Conservation (phyloP, 805 yeast genomes). For the Myxozyma nipponensis region DNA sequence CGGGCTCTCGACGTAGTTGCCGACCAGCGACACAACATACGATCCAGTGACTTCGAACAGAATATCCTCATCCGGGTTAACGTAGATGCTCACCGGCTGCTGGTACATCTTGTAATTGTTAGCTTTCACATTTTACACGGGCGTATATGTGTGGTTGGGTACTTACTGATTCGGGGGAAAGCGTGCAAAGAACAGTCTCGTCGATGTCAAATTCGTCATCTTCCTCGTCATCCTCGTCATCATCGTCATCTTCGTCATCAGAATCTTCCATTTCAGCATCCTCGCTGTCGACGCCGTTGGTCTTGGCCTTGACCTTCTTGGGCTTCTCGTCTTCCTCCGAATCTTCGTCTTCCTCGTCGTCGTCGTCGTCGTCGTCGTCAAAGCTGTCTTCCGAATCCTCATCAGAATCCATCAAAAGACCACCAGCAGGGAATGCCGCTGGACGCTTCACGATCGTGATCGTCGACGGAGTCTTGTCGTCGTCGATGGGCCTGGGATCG, state of each 20-base stretch:
- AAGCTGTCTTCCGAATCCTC: conserved; percentile 35
- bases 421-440: conserved; percentile 36
- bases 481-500: conserved; percentile 77
- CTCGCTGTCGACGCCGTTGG: conserved; percentile 35
- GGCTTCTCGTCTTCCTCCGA: conserved; percentile 38
- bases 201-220: conserved; percentile 73
- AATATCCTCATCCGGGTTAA: conserved; percentile 90
- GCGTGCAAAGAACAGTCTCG: conserved; percentile 82
- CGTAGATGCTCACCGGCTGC: conserved; percentile 85
- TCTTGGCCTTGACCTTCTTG: conserved; percentile 34
- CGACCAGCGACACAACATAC: conserved; percentile 84
- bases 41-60: conserved; percentile 94
- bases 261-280: conserved; percentile 53
- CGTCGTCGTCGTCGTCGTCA: conserved; percentile 36
- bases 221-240: conserved; percentile 54
- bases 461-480: conserved; percentile 67
- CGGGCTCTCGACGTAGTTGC: conserved; percentile 96
- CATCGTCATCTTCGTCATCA: conserved; percentile 49
- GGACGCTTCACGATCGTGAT: conserved; percentile 79
- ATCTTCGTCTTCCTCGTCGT: conserved; percentile 34
- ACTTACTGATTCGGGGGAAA: conserved; percentile 69
- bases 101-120: conserved; percentile 44
- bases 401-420: conserved; percentile 23
- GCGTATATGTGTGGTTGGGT: no score
- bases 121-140: background rate